Conservation (phyloP, 208 protist genomes). For the Wallacemonas sp. region DNA sequence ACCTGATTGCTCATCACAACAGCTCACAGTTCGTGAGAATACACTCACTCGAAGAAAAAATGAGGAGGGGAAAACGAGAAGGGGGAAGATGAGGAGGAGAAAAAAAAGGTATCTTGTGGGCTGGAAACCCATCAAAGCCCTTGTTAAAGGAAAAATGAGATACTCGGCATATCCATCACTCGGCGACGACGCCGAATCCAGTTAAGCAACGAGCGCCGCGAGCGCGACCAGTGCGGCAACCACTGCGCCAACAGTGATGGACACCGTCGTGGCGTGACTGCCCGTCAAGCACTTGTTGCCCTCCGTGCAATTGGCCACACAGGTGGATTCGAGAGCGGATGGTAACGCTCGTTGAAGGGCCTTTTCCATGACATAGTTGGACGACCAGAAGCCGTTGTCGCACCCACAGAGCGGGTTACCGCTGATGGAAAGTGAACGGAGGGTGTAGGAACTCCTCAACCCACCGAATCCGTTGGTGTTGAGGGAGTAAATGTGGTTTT, state of each 20-base stretch:
- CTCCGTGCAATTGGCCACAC: neutral
- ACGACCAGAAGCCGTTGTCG: neutral
- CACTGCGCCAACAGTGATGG: neutral
- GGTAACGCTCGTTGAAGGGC: neutral
- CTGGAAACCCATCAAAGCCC: too few relatives aligned
- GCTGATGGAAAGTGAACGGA: slow-evolving; percentile 1
- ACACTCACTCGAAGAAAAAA: too few relatives aligned
- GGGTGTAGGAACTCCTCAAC: neutral
- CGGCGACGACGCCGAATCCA: neutral
- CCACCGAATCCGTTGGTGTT: neutral
- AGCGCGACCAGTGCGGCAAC: neutral
- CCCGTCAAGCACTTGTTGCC: neutral
- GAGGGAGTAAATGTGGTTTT: slow-evolving; percentile 11
- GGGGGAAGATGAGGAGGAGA: too few relatives aligned
- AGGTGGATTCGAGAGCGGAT: neutral
- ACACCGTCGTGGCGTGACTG: neutral
- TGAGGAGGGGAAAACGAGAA: too few relatives aligned
- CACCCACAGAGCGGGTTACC: slow-evolving; percentile 19
- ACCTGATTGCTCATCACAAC: too few relatives aligned
- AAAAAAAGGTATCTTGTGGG: too few relatives aligned
- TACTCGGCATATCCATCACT: neutral
- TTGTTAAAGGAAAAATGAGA: slow-evolving; percentile 11
- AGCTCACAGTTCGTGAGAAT: too few relatives aligned
- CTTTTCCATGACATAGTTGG: neutral
- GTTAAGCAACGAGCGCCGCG: neutral